Base-by-base conservation (phyloP, 331 rosid species). In the Spiraea crenata region DNA sequence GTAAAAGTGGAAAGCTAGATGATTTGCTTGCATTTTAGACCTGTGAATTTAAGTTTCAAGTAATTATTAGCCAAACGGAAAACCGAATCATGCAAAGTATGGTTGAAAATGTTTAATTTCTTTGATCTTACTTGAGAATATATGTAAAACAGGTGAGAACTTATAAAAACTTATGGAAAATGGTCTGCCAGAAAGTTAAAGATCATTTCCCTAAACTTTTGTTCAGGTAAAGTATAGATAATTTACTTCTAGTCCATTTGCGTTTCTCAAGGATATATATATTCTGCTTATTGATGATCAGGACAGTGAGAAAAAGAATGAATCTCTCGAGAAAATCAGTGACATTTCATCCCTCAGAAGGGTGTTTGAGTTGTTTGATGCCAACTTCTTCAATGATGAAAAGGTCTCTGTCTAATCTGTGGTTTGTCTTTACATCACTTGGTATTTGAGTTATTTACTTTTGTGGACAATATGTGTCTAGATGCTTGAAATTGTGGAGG, bases 401-500 rank as follows among this genome's bases (percentile, higher is more conserved):
- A 83, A 81, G 92, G 96, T 87, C 45, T 11, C 19, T 25, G 0
- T 37, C 0, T 37, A 47, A 20, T 70, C 52, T 55, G 9, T 10
- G 35, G 31, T 25, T 25, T n/a, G 31, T 41, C 44, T 20, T 14
- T 44, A 31, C 31, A 25, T 25, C 31, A 25, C 31, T 25, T 25
- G 31, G 31, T 25, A 25, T 25, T 25, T 25, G 31, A 62, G 9
- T 8, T 35, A 61, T 15, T 20, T 71, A 7, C 48, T 16, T 14
- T 58, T 19, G 35, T 25, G 31, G 31, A 25, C 31, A 25, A 0
- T 71, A 15, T 45, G n/a, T 40, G 1, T n/a, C 70, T 75, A 92
- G 96, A 73, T 78, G 81, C 70, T 20, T 14, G 86, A 89, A 79
- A 79, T 87, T 71, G 74, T 76, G 38, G 67, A 87, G 63, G 90